These are phyloP conservation scores for Mycena maculata DNA, from an alignment of 768 basidiomycete species.

Conservation along the genomic window DNA sequence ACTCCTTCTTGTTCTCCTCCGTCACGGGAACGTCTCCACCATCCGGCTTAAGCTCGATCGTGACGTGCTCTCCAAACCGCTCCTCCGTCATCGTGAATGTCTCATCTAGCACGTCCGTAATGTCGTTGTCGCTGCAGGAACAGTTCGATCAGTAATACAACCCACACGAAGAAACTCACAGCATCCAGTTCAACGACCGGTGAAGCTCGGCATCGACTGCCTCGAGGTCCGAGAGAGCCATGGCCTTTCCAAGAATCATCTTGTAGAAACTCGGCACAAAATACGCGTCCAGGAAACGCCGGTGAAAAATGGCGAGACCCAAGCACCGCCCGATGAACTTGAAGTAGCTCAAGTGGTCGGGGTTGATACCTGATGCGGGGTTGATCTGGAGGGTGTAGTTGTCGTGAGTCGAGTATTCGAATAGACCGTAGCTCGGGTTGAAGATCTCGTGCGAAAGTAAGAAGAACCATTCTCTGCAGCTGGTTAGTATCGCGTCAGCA, in stretches of 20 bases:
- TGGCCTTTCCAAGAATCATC: constrained; percentile 73
- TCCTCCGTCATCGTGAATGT: constrained; percentile 79
- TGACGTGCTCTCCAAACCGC: constrained; percentile 78
- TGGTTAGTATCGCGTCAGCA: neutral
- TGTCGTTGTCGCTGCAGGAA: constrained; percentile 72
- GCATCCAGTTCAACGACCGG: constrained; percentile 78
- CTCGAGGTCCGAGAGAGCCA: constrained; percentile 73
- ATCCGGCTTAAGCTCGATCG: constrained; percentile 71
- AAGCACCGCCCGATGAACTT: constrained; percentile 82
- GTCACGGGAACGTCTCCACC: constrained; percentile 74
- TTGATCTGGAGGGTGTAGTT: constrained; percentile 87
- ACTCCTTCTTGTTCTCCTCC: constrained; percentile 82
- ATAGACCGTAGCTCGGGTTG: constrained; percentile 84
- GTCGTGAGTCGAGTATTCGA: constrained; percentile 84
- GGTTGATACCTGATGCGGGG: constrained; percentile 79
- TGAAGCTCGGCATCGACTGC: constrained; percentile 76
- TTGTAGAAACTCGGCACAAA: constrained; percentile 87
- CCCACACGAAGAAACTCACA: constrained; percentile 57
- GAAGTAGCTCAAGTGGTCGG: constrained; percentile 84
- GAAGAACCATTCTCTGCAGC: constrained; percentile 87
- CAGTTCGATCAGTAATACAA: neutral
- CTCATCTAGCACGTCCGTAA: constrained; percentile 79
- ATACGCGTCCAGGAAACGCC: constrained; percentile 82
- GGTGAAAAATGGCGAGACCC: constrained; percentile 82
- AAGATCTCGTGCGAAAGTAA: constrained; percentile 86